These are phyloP conservation scores for Alectoria sarmentosa DNA, from an alignment of 495 filamentous ascomycete genomes.

Conservation along the genomic window DNA sequence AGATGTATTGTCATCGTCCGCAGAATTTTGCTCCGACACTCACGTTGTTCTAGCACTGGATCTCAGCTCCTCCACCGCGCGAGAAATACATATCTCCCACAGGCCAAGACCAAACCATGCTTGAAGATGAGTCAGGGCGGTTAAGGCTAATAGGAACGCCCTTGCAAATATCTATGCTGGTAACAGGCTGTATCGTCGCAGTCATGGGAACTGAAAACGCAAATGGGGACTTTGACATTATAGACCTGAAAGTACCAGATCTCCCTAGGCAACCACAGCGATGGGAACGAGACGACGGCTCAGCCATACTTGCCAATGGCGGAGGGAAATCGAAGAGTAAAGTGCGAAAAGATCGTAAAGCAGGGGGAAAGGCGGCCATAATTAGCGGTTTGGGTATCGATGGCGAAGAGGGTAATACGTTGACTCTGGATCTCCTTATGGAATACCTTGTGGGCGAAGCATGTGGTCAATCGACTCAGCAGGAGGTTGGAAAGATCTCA, in stretches of 20 bases:
- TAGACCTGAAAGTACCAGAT: slow-evolving; percentile 83
- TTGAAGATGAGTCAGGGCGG: slow-evolving; percentile 96
- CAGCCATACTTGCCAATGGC: slow-evolving; percentile 36
- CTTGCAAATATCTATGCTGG: slow-evolving; percentile 58
- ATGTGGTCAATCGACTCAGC: slow-evolving; percentile 46
- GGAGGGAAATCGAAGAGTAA: slow-evolving; percentile 34
- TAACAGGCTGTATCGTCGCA: slow-evolving; percentile 87
- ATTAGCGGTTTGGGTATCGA: slow-evolving; percentile 82
- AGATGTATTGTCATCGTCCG: slow-evolving; percentile 54
- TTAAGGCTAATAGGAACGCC: slow-evolving; percentile 66
- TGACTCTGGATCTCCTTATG: slow-evolving; percentile 67
- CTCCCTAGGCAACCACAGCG: slow-evolving; percentile 71
- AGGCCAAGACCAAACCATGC: slow-evolving; percentile 62
- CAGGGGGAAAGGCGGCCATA: slow-evolving; percentile 63
- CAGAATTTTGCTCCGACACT: slow-evolving; percentile 15
- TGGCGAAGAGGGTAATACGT: slow-evolving; percentile 60
- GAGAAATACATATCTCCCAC: slow-evolving; percentile 62
- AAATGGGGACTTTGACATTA: slow-evolving; percentile 86
- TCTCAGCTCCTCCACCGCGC: slow-evolving; percentile 70
- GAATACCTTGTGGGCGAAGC: slow-evolving; percentile 88
- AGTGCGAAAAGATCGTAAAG: slow-evolving; percentile 10
- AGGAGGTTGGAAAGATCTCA: slow-evolving; percentile 60
- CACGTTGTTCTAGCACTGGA: slow-evolving; percentile 57
- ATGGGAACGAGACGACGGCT: slow-evolving; percentile 54
- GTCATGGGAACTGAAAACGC: slow-evolving; percentile 88